Evolutionary conservation across 208 protist genomes (phyloP).

Genomic region (Plasmodiophora brassicae): DNA sequence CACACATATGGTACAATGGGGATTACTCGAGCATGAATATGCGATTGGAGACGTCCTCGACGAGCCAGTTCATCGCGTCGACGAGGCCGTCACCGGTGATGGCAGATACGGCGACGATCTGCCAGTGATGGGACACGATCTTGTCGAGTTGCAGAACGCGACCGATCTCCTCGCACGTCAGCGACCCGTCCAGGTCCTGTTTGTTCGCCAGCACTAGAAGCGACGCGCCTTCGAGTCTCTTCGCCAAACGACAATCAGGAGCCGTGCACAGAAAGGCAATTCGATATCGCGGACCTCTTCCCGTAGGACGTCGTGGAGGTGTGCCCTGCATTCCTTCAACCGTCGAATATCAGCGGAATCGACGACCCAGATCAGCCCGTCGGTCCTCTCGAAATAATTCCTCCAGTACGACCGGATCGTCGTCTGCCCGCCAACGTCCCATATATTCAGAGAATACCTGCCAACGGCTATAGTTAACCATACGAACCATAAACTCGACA

Average conservation of each 20-base stretch:
- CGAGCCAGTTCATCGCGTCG: constrained; percentile 96
- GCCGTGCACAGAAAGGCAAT: neutral
- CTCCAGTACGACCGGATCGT: constrained; percentile 93
- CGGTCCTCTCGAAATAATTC: constrained; percentile 87
- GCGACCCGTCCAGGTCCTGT: constrained; percentile 86
- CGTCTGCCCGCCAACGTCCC: constrained; percentile 99
- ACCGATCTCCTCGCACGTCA: constrained; percentile 55
- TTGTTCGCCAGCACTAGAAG: constrained; percentile 99
- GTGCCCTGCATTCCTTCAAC: constrained; percentile 33
- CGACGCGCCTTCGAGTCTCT: constrained; percentile 91
- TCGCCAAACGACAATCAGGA: neutral
- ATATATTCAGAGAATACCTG: constrained; percentile 95
- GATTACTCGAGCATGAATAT: constrained; percentile 74
- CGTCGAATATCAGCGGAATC: constrained; percentile 57
- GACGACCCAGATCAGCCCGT: constrained; percentile 84
- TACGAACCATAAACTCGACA: neutral
- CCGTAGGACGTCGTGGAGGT: constrained; percentile 21
- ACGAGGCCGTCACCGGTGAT: constrained; percentile 84
- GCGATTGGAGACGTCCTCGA: constrained; percentile 86
- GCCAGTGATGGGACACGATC: constrained; percentile 74
- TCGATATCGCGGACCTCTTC: constrained; percentile 34
- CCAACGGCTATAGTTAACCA: neutral
- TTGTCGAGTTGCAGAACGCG: constrained; percentile 50
- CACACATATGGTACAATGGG: too few species aligned
- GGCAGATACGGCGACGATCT: constrained; percentile 87